Evolutionary conservation across 192 early-diverging fungal species (phyloP), one percentile per base, ranked within the genome.

Genomic region (Coemansia biformis): DNA sequence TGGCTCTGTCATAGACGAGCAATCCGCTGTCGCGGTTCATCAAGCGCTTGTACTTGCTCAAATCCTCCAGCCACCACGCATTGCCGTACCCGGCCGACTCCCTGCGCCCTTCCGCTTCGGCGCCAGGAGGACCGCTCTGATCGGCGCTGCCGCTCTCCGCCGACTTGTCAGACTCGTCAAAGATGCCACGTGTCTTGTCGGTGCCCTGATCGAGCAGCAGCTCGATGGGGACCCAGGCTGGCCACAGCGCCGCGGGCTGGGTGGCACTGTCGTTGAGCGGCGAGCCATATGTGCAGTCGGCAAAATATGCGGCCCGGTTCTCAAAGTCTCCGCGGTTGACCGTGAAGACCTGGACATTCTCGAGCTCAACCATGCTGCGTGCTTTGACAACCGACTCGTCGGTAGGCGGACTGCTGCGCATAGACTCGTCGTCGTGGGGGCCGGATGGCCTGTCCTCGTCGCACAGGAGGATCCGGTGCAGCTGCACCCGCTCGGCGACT

Each of bases 161-260:
- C 0, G 13, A 15, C 10, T 44, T 30, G n/a, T 41, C 57, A 30
- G 59, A 48, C 31, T 57, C 62, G n/a, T 72, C 68, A 49, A 72
- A 72, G 18, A 72, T 63, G 23, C 68, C 48, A 9, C 68, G 57
- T 0, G 49, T 48, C 21, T 59, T 57, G 45, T 64, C 51, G 18
- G 28, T 46, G 15, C 58, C 50, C 37, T 68, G 62, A 38, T 66
- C 61, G 47, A 78, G 52, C 34, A 78, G 58, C 31, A 78, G 46
- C 60, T 78, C 76, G 16, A 78, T 78, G n/a, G 76, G 76, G 14
- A 78, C 62, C 76, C 76, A 78, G 11, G 66, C 61, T 0, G 76
- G 76, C 76, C 76, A 78, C 17, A 74, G 48, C n/a, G 61, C 31
- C n/a, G 51, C 50, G 3, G 54, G 53, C 51, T 64, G 46, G 4